Conservation (phyloP, 2,329 filamentous ascomycete species). For the Aspergillus fructus region DNA sequence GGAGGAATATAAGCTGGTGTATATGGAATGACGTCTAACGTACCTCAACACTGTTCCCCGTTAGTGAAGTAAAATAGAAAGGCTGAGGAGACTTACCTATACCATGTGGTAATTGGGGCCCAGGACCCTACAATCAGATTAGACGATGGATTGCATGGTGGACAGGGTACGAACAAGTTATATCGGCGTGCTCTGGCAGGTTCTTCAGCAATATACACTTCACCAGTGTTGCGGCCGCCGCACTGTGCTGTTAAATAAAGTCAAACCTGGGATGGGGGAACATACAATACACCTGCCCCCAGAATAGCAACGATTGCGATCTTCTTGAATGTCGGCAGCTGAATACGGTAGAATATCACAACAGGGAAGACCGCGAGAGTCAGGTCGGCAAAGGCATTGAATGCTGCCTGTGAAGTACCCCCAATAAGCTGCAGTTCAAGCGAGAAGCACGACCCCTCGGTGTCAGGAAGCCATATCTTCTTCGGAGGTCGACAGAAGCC, state of each 20-base stretch:
- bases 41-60: neutral
- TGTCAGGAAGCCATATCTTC: slow-evolving; percentile 15
- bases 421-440: slow-evolving; percentile 10
- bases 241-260: neutral
- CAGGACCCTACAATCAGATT: slow-evolving; percentile 9
- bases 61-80: neutral
- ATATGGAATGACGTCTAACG: no score
- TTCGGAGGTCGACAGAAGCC: slow-evolving; percentile 15
- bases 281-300: slow-evolving; percentile 13
- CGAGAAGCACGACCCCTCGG: slow-evolving; percentile 13
- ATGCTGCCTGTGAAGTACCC: slow-evolving; percentile 16
- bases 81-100: neutral
- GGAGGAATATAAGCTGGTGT: no score
- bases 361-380: slow-evolving; percentile 14
- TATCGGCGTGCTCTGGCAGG: slow-evolving; percentile 13
- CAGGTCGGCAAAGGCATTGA: slow-evolving; percentile 16
- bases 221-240: slow-evolving; percentile 10
- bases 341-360: slow-evolving; percentile 11
- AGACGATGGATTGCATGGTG: neutral
- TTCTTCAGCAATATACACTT: slow-evolving; percentile 12
- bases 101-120: slow-evolving; percentile 18
- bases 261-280: accelerated
- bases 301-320: slow-evolving; percentile 13
- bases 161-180: slow-evolving; percentile 11
- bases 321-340: slow-evolving; percentile 10